These are phyloP conservation scores for Allomyces arbusculus DNA, from an alignment of 192 early-diverging fungal species.

Conservation along the genomic window DNA sequence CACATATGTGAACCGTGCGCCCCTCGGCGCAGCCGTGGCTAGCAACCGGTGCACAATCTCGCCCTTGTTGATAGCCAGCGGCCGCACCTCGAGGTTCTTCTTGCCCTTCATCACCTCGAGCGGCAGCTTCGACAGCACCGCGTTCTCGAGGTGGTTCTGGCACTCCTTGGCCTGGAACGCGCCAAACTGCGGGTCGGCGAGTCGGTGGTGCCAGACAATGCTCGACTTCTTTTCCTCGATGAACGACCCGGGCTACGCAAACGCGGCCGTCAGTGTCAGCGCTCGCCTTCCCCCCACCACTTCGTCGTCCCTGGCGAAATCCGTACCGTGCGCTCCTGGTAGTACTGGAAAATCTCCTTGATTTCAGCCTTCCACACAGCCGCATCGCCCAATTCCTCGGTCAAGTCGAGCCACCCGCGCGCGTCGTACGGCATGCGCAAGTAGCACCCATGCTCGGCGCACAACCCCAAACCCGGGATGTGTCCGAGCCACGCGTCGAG, in stretches of 20 bases:
- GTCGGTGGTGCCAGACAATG: constrained; percentile 90
- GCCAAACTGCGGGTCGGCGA: constrained; percentile 87
- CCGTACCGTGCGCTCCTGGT: no score
- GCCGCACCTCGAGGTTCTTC: constrained; percentile 88
- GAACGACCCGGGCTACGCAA: constrained; percentile 46
- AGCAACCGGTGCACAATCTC: constrained; percentile 83
- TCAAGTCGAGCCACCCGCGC: constrained; percentile 25
- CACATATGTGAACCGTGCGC: constrained; percentile 63
- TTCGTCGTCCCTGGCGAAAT: no score
- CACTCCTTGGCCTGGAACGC: constrained; percentile 95
- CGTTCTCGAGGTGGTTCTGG: constrained; percentile 82
- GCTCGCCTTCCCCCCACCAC: no score
- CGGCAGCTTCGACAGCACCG: constrained; percentile 74
- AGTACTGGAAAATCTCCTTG: no score
- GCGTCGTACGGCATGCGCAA: constrained; percentile 55
- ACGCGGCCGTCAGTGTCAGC: no score
- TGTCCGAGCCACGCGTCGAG: constrained; percentile 68
- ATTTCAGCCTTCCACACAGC: neutral
- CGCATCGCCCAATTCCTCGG: constrained; percentile 19
- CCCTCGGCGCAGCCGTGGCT: constrained; percentile 3
- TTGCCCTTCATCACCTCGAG: constrained; percentile 90
- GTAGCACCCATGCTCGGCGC: constrained; percentile 91
- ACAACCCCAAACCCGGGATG: constrained; percentile 55
- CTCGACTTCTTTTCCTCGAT: constrained; percentile 84
- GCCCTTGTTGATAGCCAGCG: constrained; percentile 88